Evolutionary conservation across 768 basidiomycete genomes (phyloP), one percentile per base, ranked within the genome.

Genomic region (Termitomyces sp.): DNA sequence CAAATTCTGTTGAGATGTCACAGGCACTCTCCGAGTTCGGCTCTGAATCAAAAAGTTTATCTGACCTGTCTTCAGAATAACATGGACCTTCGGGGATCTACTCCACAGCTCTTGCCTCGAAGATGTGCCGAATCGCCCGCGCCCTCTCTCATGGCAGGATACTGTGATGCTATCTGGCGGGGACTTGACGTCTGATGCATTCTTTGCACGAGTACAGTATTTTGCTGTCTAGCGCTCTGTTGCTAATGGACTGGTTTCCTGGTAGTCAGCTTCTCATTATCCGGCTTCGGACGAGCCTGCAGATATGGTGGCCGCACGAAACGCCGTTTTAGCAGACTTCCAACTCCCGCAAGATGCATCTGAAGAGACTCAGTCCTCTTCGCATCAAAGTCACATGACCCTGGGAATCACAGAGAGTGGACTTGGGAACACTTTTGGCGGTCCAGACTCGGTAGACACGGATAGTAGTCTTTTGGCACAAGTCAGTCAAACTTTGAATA

Each of bases 301-400:
- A 49, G 79, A 78, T 33, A 75, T 79, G 56, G 79, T 83, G 59
- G 74, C 78, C 47, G 78, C 80, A 4, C 75, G 89, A 69, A 81
- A 85, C 62, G 72, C 79, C 5, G 70, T 84, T 14, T 72, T 92
- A 5, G 81, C 83, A 1, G 64, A 73, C 3, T 80, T 92, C 41
- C 88, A 87, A 9, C 71, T 91, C 5, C 90, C 90, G 6, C 67
- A 73, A 2, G 81, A 81, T 52, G 79, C 84, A 41, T 88, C 89
- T 0, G 82, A 84, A 40, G 86, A 87, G 54, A 81, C 81, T 2
- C 49, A 84, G 80, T 53, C 90, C 90, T 0, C 85, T 92, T 57
- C 61, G 83, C 51, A 82, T 92, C 23, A 23, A 23, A 23, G 23
- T 23, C 23, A 23, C 23, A 23, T 23, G 23, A 23, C 23, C 23